Base-by-base conservation (phyloP, 495 filamentous ascomycete species). In the Aspergillus campestris region DNA sequence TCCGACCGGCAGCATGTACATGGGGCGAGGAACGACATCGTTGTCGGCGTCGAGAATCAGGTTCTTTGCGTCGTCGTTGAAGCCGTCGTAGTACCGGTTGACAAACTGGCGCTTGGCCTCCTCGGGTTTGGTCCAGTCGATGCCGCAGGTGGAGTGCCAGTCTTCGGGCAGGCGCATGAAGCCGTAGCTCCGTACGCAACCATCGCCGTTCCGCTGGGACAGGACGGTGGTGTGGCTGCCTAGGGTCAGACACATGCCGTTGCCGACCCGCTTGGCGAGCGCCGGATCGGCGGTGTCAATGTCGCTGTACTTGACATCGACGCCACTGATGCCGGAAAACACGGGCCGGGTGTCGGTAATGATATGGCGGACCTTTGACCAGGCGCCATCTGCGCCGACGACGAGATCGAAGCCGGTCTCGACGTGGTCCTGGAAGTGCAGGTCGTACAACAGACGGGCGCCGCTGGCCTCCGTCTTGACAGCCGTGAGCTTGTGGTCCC, bases 331-430 rank as follows among this genome's bases (percentile, higher is more conserved):
- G 8, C 77, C 74, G 0, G 67, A 68, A 54, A 78, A 81, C 7
- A 59, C 47, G 1, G 78, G 81, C 47, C 59, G 55, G 30, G 61
- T 59, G 31, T 67, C 54, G 3, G 72, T 75, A 12, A 83, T 55
- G 1, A 73, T 31, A 1, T 50, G 54, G 24, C 80, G 69, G 5
- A 78, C 69, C 38, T 66, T 67, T 8, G 70, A 75, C 75, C 79
- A 82, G 10, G 79, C 77, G 7, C 81, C 81, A 46, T 84, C 81
- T 3, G 79, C 79, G 8, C 81, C 80, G 31, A 83, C 65, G 0
- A 84, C 64, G 0, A 83, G 58, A 52, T 82, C 75, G 46, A 73
- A 75, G 1, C 33, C 44, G 12, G 18, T 37, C 34, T 39, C 45
- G 34, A 57, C 62, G 35, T 34, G 11, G 8, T 38, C 5, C 7